Base-by-base conservation (phyloP, 345 rosid genomes). In the Salix brachista region DNA sequence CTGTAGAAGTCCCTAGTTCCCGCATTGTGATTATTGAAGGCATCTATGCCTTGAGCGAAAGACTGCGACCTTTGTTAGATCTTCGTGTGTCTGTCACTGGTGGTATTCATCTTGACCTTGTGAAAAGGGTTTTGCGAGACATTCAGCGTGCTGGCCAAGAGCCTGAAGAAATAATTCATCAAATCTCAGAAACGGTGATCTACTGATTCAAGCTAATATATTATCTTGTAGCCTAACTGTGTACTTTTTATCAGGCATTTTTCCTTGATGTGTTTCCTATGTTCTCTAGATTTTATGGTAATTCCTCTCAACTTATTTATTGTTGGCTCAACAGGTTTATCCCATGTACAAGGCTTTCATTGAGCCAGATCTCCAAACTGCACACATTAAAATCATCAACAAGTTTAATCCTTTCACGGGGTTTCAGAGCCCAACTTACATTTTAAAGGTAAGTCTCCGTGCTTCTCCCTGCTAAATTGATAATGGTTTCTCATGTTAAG, bases 321-420 rank as follows among this genome's bases (percentile, higher is more conserved):
- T 46, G 50, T 46, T 46, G 50, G 50, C 5, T 46, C 50, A 46
- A 46, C 88, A 94, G 98, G 97, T 94, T 48, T 94, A 94, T 85
- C 99, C 99, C 7, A 96, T 96, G 99, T 96, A 96, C 85, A 96
- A 96, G 88, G 99, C 99, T 65, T 96, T 91, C 85, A 93, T 96
- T 76, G 99, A 96, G 88, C 99, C 98, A 54, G 98, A 96, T 86
- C 97, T 96, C 76, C 86, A 85, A 85, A 96, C 98, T 36, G 99
- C 99, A 41, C 99, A 96, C 67, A 91, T 96, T 42, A 96, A 93
- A 85, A 93, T 96, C 78, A 88, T 84, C 80, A 96, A 96, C 88
- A 96, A 96, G 88, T 96, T 96, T 74, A 96, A 96, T 85, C 99
- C 98, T 30, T 96, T 96, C 87, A 80, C 92, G 70, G 99, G 98